Evolutionary conservation across 495 filamentous ascomycete species (phyloP).

Genomic region (Aspergillus ellipticus): DNA sequence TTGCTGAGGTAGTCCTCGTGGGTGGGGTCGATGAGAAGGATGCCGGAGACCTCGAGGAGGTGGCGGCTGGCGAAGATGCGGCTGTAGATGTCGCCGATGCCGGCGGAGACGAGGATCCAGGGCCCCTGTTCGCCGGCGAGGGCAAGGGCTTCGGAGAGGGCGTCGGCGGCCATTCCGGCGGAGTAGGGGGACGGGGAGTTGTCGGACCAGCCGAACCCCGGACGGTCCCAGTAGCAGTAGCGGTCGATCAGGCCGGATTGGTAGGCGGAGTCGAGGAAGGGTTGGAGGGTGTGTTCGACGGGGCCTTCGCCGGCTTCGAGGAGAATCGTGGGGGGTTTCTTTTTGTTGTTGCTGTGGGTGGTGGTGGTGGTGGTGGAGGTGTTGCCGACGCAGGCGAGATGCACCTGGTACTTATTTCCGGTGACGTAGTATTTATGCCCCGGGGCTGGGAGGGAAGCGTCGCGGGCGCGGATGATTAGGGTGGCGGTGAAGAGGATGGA

Average conservation of each 20-base stretch:
- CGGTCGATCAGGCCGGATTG: constrained; percentile 71
- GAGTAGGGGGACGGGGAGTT: constrained; percentile 90
- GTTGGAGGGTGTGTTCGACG: constrained; percentile 67
- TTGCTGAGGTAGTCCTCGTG: constrained; percentile 77
- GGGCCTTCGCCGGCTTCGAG: constrained; percentile 77
- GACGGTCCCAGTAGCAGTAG: constrained; percentile 95
- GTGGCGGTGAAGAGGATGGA: constrained; percentile 72
- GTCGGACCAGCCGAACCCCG: constrained; percentile 86
- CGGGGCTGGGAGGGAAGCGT: constrained; percentile 64
- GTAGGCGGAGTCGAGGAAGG: constrained; percentile 61
- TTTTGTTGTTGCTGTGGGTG: constrained; percentile 40
- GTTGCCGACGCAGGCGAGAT: constrained; percentile 79
- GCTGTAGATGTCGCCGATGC: constrained; percentile 78
- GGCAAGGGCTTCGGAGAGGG: constrained; percentile 77
- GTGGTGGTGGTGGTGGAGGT: constrained; percentile 42
- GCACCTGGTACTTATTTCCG: constrained; percentile 74
- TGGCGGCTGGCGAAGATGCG: constrained; percentile 86
- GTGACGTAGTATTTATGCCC: constrained; percentile 77
- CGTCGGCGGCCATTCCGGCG: constrained; percentile 83
- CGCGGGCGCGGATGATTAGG: constrained; percentile 70
- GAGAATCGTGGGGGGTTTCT: constrained; percentile 62
- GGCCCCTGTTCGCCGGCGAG: constrained; percentile 79
- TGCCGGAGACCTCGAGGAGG: constrained; percentile 62
- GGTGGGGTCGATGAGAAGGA: constrained; percentile 81
- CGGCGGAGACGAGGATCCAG: constrained; percentile 70